Percentiles rank a stretch among this genome's conserved stretches.
Evolutionary conservation across 352 stramenopile species (phyloP).

Genomic region (Pythium aphanidermatum): DNA sequence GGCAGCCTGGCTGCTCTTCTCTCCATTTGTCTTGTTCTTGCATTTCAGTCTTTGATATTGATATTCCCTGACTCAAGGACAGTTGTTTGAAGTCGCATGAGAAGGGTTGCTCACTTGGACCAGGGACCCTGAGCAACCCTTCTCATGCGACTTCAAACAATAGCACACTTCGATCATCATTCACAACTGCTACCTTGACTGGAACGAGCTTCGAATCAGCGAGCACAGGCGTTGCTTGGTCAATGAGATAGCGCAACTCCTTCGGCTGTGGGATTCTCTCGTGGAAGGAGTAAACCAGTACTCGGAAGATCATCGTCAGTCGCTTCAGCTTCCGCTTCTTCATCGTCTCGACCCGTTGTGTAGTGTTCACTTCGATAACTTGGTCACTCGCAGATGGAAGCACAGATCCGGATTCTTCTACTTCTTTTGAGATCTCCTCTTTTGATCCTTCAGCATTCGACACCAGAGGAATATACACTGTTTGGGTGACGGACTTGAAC

Average conservation of each 20-base stretch:
- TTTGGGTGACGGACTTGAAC: slow-evolving; percentile 37
- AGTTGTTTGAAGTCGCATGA: too few relatives aligned
- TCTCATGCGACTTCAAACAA: slow-evolving; percentile 39
- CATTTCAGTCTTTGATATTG: too few relatives aligned
- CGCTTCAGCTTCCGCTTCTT: slow-evolving; percentile 38
- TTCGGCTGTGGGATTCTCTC: slow-evolving; percentile 27
- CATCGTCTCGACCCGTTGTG: slow-evolving; percentile 10
- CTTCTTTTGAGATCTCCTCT: too few relatives aligned
- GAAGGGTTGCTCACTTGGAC: too few relatives aligned
- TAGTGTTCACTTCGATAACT: too few relatives aligned
- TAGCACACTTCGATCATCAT: slow-evolving; percentile 50
- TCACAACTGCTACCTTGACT: slow-evolving; percentile 58
- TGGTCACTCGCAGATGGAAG: too few relatives aligned
- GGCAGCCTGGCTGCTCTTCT: slow-evolving; percentile 5
- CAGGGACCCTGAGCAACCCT: too few relatives aligned
- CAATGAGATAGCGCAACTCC: slow-evolving; percentile 15
- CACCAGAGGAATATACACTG: slow-evolving; percentile 7
- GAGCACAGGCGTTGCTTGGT: background rate
- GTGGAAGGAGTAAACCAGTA: slow-evolving; percentile 40
- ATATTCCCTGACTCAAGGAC: too few relatives aligned
- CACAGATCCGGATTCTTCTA: too few relatives aligned
- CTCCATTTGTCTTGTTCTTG: background rate
- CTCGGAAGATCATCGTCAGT: slow-evolving; percentile 45
- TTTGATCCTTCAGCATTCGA: too few relatives aligned
- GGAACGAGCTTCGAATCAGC: slow-evolving; percentile 12